Base-by-base conservation (phyloP, 495 filamentous ascomycete species). In the Parmelia sp. region DNA sequence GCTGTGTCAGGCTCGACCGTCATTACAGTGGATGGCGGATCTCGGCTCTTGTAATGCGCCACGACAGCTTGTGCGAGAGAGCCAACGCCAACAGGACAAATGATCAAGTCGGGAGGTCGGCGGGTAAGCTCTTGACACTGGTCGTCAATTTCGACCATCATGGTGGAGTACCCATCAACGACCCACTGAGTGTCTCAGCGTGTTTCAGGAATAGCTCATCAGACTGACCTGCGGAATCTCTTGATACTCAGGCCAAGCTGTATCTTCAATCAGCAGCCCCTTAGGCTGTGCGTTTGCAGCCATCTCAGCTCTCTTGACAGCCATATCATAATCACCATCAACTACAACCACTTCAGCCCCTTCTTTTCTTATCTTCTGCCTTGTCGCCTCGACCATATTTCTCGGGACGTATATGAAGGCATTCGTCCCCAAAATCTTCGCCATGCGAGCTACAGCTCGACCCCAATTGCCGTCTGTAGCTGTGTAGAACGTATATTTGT, bases 401-500 rank as follows among this genome's bases (percentile, higher is more conserved):
- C 60, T 57, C 1, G 87, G 84, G 7, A 88, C 86, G 61, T 81
- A 86, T 23, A 91, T 80, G 31, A 71, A 70, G 0, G 77, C 75
- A 0, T 75, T 69, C 0, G 88, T 70, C 0, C 73, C 76, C 14
- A 91, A 68, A 19, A 84, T 73, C n/a, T 68, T 65, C 0, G 80
- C 86, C 82, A 90, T 88, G 6, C 80, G 77, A 0, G 87, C 84
- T 3, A 87, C 82, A 3, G 89, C 88, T 8, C 88, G 76, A 1
- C 88, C 89, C 78, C 87, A 86, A 68, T 92, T 92, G 0, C 88
- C 89, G 45, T 87, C 86, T 0, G 89, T 87, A 19, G 84, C 82
- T 44, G 87, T 74, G 70, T 82, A 73, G 60, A 84, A 64, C 19
- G 69, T 66, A 66, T 81, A 58, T 6, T 64, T 62, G 7, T 60